These are phyloP conservation scores for Odontarrhena argentea DNA, from an alignment of 345 rosid species.

Conservation along the genomic window DNA sequence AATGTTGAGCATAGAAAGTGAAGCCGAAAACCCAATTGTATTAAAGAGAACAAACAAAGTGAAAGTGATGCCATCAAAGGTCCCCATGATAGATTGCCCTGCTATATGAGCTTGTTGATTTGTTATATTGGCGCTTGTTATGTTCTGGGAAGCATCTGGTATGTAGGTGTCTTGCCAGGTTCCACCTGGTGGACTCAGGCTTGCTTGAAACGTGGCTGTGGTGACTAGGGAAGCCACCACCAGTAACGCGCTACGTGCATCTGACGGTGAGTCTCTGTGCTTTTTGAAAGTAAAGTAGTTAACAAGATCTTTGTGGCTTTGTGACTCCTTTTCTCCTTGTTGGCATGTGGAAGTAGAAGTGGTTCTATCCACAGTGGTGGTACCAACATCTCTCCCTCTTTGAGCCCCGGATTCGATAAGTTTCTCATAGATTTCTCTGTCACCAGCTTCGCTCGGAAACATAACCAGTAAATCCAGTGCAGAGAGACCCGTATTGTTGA, in stretches of 20 bases:
- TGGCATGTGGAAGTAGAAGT: slow-evolving; percentile 33
- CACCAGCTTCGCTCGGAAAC: slow-evolving; percentile 62
- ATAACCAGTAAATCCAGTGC: slow-evolving; percentile 52
- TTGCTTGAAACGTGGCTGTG: slow-evolving; percentile 53
- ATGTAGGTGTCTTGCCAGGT: slow-evolving; percentile 53
- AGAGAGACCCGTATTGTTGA: slow-evolving; percentile 50
- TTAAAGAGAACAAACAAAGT: slow-evolving; percentile 46
- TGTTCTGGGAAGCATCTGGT: slow-evolving; percentile 19
- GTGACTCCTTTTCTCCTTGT: slow-evolving; percentile 1
- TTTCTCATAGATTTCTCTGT: slow-evolving; percentile 53
- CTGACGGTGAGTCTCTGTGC: slow-evolving; percentile 62
- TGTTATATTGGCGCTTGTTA: slow-evolving; percentile 16
- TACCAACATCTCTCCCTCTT: slow-evolving; percentile 35
- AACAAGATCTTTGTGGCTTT: slow-evolving; percentile 32
- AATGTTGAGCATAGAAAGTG: slow-evolving; percentile 52
- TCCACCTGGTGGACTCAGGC: slow-evolving; percentile 60
- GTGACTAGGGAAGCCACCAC: slow-evolving; percentile 60
- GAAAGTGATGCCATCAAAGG: slow-evolving; percentile 29
- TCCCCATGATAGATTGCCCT: slow-evolving; percentile 51
- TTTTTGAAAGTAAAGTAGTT: slow-evolving; percentile 64
- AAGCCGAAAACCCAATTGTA: slow-evolving; percentile 50
- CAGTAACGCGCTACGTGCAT: slow-evolving; percentile 48
- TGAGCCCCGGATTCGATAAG: slow-evolving; percentile 48
- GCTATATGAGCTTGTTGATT: slow-evolving; percentile 33
- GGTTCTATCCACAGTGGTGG: slow-evolving; percentile 25